Conservation (phyloP, 257 asterid genomes). For the Thymus mandschuricus region DNA sequence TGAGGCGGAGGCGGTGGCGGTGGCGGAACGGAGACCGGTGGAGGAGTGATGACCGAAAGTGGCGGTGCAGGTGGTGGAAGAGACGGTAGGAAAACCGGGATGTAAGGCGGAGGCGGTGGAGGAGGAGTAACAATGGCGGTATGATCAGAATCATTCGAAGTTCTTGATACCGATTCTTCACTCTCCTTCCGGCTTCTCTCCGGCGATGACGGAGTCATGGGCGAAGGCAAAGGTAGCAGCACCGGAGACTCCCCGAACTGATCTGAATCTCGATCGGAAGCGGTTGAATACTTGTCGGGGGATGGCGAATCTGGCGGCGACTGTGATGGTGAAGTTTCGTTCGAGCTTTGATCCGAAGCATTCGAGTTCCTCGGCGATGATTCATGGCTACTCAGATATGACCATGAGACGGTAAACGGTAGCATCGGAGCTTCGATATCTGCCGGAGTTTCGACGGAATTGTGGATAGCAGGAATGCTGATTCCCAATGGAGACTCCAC, state of each 20-base stretch:
- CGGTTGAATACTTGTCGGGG: conserved; percentile 11
- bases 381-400: not conserved
- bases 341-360: not conserved
- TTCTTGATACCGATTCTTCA: conserved; percentile 46
- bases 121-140: conserved; percentile 30
- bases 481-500: not conserved
- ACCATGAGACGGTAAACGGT: not conserved
- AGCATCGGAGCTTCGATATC: conserved; percentile 11
- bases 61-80: conserved; percentile 46
- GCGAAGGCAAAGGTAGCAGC: conserved; percentile 52
- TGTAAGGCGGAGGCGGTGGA: conserved; percentile 46
- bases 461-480: conserved; percentile 1
- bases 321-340: conserved; percentile 31
- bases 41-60: conserved; percentile 23
- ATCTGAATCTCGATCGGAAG: conserved; percentile 31
- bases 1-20: conserved; percentile 51
- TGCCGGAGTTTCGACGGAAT: not conserved
- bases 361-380: conserved; percentile 5
- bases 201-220: conserved; percentile 50
- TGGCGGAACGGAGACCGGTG: conserved; percentile 30
- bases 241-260: conserved; percentile 29
- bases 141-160: conserved; percentile 35
- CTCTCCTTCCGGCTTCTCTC: conserved; percentile 48
- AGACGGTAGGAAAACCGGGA: conserved; percentile 29
- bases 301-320: not conserved